Evolutionary conservation across 768 basidiomycete species (phyloP), one percentile per base, ranked within the genome.

Genomic region (Serendipita vermifera): DNA sequence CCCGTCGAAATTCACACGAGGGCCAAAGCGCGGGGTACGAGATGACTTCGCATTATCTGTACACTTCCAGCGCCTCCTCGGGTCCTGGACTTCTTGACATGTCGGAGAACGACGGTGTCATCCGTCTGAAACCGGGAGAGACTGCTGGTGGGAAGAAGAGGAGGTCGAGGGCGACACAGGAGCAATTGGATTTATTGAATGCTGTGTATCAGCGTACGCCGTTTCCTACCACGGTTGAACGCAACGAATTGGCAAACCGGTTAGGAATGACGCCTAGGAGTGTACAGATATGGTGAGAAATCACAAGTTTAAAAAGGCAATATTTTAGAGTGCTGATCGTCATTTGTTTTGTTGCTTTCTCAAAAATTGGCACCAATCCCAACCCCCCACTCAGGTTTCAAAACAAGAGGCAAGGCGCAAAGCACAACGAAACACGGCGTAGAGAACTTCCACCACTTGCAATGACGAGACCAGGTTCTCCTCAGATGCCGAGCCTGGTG

Each of bases 161-260:
- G 70, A 78, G 87, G 67, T 87, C 86, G 73, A 80, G 87, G 57
- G 87, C 87, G 4, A 85, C 87, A 62, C 82, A 85, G 13, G 75
- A 76, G 36, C 87, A 90, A 62, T 72, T 89, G 58, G 84, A 84
- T 65, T 79, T 86, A 27, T 73, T 90, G 66, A 89, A 87, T 65
- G 83, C 84, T 64, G 82, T 81, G 0, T 90, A 87, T 66, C 73
- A 72, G 60, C 78, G 87, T 58, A 90, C 87, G 2, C 86, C 87
- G 15, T 90, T 90, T 63, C 87, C 87, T 20, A 87, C 87, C 13
- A 90, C 87, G 7, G 87, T 88, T 66, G 87, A 90, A 67, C 80
- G 87, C n/a, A 74, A 77, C 33, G 79, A 79, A 31, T 70, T 89
- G 48, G 87, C 87, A 13, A 85, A 81, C 60, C 73, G 78, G 62